These are phyloP conservation scores for Lobulomyces angularis DNA, from an alignment of 192 early-diverging fungal species.

Conservation along the genomic window DNA sequence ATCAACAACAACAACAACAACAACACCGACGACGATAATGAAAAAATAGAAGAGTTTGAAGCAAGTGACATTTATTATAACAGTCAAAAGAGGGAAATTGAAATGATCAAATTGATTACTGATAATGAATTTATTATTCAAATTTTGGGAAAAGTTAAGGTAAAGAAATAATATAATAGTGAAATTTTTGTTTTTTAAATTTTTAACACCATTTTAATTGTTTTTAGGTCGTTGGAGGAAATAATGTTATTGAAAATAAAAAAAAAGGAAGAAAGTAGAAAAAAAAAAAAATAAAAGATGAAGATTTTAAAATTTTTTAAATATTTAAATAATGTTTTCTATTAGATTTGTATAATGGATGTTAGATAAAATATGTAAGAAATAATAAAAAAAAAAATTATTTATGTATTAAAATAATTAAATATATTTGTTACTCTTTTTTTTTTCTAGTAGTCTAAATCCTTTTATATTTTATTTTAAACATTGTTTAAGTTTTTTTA, in stretches of 20 bases:
- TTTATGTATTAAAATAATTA: no score
- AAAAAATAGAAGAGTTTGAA: constrained; percentile 7
- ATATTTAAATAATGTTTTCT: background rate
- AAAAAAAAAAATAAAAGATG: constrained; percentile 9
- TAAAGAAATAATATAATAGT: no score
- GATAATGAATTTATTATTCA: constrained; percentile 70
- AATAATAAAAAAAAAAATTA: no score
- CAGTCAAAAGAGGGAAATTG: constrained; percentile 37
- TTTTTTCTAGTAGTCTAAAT: no score
- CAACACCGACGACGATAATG: background rate
- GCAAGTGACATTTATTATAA: constrained; percentile 14
- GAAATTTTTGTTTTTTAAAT: no score
- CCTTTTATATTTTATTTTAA: no score
- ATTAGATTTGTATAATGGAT: background rate
- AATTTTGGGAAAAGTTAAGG: constrained; percentile 82
- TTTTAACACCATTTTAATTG: no score
- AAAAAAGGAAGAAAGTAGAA: constrained; percentile 9
- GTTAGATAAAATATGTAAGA: no score
- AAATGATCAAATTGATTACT: constrained; percentile 69
- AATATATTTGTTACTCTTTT: no score
- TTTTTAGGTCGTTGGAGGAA: no score
- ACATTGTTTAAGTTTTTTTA: no score
- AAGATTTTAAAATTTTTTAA: background rate
- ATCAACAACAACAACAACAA: constrained; percentile 9
- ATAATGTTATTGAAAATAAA: constrained; percentile 6